Evolutionary conservation across 768 basidiomycete species (phyloP).

Genomic region (Leccinum fibrillosum): DNA sequence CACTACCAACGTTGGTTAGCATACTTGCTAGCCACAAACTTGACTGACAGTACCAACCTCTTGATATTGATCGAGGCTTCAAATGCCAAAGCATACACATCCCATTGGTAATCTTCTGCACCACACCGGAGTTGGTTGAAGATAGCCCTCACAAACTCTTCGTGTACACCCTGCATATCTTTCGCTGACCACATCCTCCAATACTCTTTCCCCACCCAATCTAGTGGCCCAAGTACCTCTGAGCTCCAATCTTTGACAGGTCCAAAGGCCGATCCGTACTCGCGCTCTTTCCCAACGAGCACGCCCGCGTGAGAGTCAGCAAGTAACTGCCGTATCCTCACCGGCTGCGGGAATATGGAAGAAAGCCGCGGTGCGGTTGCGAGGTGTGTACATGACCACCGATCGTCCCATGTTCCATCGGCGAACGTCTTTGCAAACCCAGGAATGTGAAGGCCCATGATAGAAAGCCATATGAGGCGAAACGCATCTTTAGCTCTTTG

Average conservation of each 20-base stretch:
- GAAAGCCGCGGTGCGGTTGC: constrained; percentile 43
- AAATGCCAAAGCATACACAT: constrained; percentile 61
- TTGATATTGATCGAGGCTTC: constrained; percentile 60
- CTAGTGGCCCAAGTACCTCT: constrained; percentile 53
- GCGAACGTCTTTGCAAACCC: constrained; percentile 50
- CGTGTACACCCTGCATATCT: constrained; percentile 53
- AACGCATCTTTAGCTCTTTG: constrained; percentile 50
- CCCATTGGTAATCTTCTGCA: constrained; percentile 59
- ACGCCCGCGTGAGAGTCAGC: constrained; percentile 65
- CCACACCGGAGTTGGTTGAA: constrained; percentile 56
- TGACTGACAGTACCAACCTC: constrained; percentile 38
- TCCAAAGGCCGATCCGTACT: constrained; percentile 60
- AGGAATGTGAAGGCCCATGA: constrained; percentile 70
- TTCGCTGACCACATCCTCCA: constrained; percentile 42
- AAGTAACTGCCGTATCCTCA: constrained; percentile 31
- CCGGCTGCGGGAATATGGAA: constrained; percentile 48
- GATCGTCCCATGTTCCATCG: constrained; percentile 56
- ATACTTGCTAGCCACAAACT: not conserved
- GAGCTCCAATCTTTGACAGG: constrained; percentile 66
- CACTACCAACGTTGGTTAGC: constrained; percentile 39
- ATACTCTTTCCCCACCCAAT: constrained; percentile 35
- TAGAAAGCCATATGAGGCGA: constrained; percentile 66
- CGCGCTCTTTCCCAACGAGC: constrained; percentile 62
- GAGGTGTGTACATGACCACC: constrained; percentile 57
- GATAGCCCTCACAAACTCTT: constrained; percentile 49